Conservation (phyloP, 441 rosid species). For the Pelargonium australe region DNA sequence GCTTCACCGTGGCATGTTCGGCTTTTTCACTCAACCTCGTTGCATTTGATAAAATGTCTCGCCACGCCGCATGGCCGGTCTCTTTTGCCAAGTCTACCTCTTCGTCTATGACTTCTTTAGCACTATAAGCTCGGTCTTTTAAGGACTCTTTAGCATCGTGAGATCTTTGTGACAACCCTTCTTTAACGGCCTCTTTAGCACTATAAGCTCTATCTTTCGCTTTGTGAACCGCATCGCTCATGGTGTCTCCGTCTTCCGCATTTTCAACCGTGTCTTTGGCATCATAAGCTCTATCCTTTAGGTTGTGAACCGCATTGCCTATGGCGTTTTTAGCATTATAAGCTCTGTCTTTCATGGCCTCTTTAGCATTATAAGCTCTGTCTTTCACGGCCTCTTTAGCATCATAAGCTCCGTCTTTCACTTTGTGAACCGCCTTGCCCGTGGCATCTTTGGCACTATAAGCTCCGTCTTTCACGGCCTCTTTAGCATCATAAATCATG, state of each 20-base stretch:
- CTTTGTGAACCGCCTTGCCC: conserved; percentile 3
- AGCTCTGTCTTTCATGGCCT: background rate
- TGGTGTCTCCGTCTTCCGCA: conserved; percentile 28
- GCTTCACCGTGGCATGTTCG: background rate
- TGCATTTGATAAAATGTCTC: background rate
- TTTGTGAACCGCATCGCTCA: conserved; percentile 15
- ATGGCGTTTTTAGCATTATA: conserved; percentile 3
- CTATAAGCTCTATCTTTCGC: conserved; percentile 16
- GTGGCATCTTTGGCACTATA: conserved; percentile 17
- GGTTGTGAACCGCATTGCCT: conserved; percentile 13
- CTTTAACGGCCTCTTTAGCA: conserved; percentile 11
- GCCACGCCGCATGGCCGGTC: background rate
- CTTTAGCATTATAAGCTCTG: background rate
- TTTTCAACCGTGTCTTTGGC: conserved; percentile 15
- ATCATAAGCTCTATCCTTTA: conserved; percentile 9
- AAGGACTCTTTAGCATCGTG: conserved; percentile 8
- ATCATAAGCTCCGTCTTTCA: conserved; percentile 9
- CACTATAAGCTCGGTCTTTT: conserved; percentile 13
- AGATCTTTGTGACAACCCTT: background rate
- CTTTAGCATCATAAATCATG: conserved; percentile 10
- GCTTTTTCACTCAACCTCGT: background rate
- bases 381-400: conserved; percentile 14
- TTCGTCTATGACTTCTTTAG: conserved; percentile 11
- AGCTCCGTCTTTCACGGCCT: conserved; percentile 12
- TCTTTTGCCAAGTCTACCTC: background rate